Evolutionary conservation across 352 stramenopile species (phyloP), one percentile per base, ranked within the genome.

Genomic region (Saprolegnia parasitica): DNA sequence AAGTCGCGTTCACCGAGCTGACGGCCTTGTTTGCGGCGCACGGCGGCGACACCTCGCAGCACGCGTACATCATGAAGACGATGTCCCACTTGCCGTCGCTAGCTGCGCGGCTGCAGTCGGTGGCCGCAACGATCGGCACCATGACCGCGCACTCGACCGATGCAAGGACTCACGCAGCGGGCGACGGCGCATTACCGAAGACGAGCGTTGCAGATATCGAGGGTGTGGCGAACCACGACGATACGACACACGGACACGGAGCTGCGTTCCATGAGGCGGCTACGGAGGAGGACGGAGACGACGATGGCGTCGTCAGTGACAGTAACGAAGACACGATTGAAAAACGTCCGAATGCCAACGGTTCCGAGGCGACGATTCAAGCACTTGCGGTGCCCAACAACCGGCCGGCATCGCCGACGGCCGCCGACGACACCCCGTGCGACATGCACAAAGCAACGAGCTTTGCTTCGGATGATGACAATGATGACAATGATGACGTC

Each of bases 241-340:
- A 32, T 56, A 23, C 20, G 16, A 15, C 20, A 26, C 16, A 32
- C 5, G 16, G 23, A 56, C 49, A 29, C 13, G 20, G 20, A 5
- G 42, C 42, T 4, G 29, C 20, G 42, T 50, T 50, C 65, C 73
- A 40, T 73, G 57, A 56, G 72, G 68, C 73, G 42, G 54, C 71
- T 76, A 55, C 64, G 61, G 67, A 71, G 73, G 50, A 58, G 60
- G 60, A 76, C 39, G 64, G 37, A 72, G 66, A 79, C 63, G 58
- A 67, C n/a, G 74, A 71, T n/a, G n/a, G n/a, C n/a, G n/a, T n/a
- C n/a, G n/a, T n/a, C n/a, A n/a, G n/a, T 72, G 70, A 73, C 66
- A 61, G 71, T 65, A 71, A 72, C 77, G 65, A 73, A 73, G 73
- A 72, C 58, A 58, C 56, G 71, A 52, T 56, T 56, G 57, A 74